Percentiles rank a stretch among this genome's conserved stretches.
phyloP scores from a whole-genome alignment of 139 green algal genomes.

The Microglena sp. region DNA sequence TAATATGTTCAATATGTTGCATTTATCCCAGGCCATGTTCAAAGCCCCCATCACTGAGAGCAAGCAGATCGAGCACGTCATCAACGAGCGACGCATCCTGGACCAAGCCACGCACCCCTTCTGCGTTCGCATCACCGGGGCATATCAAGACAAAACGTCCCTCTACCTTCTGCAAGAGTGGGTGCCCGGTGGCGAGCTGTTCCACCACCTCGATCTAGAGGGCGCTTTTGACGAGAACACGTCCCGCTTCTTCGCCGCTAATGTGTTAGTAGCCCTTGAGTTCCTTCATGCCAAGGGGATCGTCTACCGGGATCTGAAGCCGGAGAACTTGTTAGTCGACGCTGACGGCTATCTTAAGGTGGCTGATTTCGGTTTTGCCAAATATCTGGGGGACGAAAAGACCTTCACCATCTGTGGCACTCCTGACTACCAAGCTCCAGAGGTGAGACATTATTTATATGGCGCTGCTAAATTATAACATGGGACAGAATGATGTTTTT shows the following conservation, averaged over 20 bases:
- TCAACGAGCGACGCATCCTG: conserved; percentile 60
- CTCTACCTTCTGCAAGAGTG: conserved; percentile 68
- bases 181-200: conserved; percentile 67
- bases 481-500: neutral
- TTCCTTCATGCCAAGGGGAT: conserved; percentile 60
- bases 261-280: conserved; percentile 60
- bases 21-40: conserved; percentile 46
- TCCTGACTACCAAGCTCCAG: conserved; percentile 66
- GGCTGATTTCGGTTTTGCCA: conserved; percentile 76
- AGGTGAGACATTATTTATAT: conserved; percentile 7
- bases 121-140: conserved; percentile 47
- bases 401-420: conserved; percentile 82
- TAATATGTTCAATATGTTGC: neutral
- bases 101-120: conserved; percentile 45
- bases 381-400: conserved; percentile 52
- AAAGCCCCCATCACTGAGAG: conserved; percentile 59
- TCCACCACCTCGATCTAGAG: conserved; percentile 60
- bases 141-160: conserved; percentile 54
- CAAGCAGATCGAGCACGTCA: conserved; percentile 72
- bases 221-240: conserved; percentile 47
- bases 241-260: conserved; percentile 64
- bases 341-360: conserved; percentile 70
- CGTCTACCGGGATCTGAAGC: conserved; percentile 75
- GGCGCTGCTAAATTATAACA: neutral
- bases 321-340: conserved; percentile 79